Base-by-base conservation (phyloP, 2,329 filamentous ascomycete genomes). In the Paecilomyces sp. region DNA sequence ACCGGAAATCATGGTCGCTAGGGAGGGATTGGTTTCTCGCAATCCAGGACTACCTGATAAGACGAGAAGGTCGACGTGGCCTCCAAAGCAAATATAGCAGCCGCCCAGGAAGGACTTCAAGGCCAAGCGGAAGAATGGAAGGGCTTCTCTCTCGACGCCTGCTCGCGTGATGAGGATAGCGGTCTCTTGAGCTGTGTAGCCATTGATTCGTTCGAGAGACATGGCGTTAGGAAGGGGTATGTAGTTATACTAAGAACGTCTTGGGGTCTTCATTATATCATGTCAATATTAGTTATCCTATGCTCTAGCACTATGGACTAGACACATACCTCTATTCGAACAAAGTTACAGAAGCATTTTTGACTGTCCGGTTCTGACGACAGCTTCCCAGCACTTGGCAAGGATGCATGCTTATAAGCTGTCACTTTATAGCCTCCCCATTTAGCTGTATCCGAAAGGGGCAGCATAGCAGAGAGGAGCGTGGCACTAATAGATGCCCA, bases 21-120 rank as follows among this genome's bases (percentile, higher is more conserved):
- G 36, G 7, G 36, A 6, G 25, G 54, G 54, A 36, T 60, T 57
- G n/a, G 22, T 51, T 12, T 52, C 36, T 3, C 58, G 58, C 2
- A 60, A 54, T 8, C 34, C 34, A 2, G 58, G 54, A 13, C 36
- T n/a, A 1, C 58, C 58, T 6, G 24, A 54, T n/a, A 41, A 18
- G 58, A 60, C 54, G n/a, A 57, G 22, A 24, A 60, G 58, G 41
- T 57, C 34, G 28, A 52, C 33, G 15, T 57, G 41, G 12, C 5
- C 58, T 3, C 58, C 58, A 15, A 60, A 25, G 11, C 54, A 9
- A 28, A 60, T 60, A 25, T 57, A 60, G 47, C 34, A 55, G 13
- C 58, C 58, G 9, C 54, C 58, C 4, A 57, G 30, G 54, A 60
- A 60, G 36, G 34, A n/a, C 36, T 60, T 60, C 13, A 60, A 18